Evolutionary conservation across 192 early-diverging fungal species (phyloP), one percentile per base, ranked within the genome.

Genomic region (Coemansia sp.): DNA sequence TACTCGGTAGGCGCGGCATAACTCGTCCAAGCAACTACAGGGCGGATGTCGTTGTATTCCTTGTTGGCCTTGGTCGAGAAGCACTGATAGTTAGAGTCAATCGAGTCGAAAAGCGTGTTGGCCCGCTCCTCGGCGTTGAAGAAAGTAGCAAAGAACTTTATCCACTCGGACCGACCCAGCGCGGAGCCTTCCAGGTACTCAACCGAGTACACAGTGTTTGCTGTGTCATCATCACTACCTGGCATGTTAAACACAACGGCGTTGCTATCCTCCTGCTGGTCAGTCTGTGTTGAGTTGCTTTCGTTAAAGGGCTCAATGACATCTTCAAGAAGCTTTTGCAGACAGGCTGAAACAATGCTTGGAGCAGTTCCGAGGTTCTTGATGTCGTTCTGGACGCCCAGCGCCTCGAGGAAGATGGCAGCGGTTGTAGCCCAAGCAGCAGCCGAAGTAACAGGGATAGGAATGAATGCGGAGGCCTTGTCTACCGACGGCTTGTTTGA

Each of bases 1-100:
- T 67, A 89, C 39, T 66, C 41, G 3, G 80, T 59, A 10, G 87
- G 86, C 0, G 81, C 82, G 13, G 67, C 66, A 59, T 84, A 89
- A 4, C 47, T 55, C 24, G 82, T 73, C 87, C 87, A 90, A 22
- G 87, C 86, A 45, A 91, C 74, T 0, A 86, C 66, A 1, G 68
- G 74, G 3, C 71, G 63, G 45, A 73, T 55, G 30, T 73, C 64
- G 49, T 74, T 61, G 61, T 68, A 78, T 55, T 69, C 67, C 11
- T 69, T 50, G n/a, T 41, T 25, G 27, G 68, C 71, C 58, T 81
- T 81, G 59, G 57, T 18, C 6, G 57, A 24, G 25, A 70, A 58
- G 62, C 80, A 81, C 25, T 70, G 22, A 65, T 81, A 81, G 56
- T 81, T 78, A 53, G 57, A 34, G 27, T 60, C 64, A n/a, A 81